Percentiles rank a stretch among this genome's conserved stretches.
Evolutionary conservation across 441 rosid species (phyloP).

Genomic region (Pelargonium citronellum): DNA sequence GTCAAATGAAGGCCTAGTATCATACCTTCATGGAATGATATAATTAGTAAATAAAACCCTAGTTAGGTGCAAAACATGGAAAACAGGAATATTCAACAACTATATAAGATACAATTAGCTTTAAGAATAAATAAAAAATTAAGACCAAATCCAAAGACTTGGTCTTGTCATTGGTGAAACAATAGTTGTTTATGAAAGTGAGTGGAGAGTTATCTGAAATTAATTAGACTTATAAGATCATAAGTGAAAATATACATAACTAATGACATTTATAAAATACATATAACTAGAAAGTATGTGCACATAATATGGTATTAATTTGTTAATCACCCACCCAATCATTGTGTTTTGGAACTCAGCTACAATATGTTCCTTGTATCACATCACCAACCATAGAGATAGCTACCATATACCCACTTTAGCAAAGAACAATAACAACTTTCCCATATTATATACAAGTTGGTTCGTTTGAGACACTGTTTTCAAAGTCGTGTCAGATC

Average conservation of each 20-base stretch:
- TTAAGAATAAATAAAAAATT: not conserved
- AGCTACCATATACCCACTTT: not conserved
- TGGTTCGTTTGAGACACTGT: not conserved
- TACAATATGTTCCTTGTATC: not conserved
- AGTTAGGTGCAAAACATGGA: too few species aligned
- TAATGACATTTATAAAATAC: not conserved
- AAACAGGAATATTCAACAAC: too few species aligned
- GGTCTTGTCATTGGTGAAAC: not conserved
- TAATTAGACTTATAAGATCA: not conserved
- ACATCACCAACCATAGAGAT: not conserved
- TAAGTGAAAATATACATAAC: not conserved
- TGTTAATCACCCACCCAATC: not conserved
- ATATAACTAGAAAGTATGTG: not conserved
- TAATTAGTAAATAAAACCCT: too few species aligned
- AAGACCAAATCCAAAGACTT: constrained; percentile 22
- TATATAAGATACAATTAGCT: too few species aligned
- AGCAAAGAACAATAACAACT: not conserved
- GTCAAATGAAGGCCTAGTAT: too few species aligned
- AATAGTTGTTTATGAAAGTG: not conserved
- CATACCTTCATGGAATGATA: too few species aligned
- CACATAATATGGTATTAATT: not conserved
- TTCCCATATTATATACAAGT: not conserved
- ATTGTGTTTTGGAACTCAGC: not conserved
- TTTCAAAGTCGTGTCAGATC: too few species aligned
- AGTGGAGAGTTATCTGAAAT: constrained; percentile 13